Base-by-base conservation (phyloP, 2,329 filamentous ascomycete species). In the Calonectria fujianensis region DNA sequence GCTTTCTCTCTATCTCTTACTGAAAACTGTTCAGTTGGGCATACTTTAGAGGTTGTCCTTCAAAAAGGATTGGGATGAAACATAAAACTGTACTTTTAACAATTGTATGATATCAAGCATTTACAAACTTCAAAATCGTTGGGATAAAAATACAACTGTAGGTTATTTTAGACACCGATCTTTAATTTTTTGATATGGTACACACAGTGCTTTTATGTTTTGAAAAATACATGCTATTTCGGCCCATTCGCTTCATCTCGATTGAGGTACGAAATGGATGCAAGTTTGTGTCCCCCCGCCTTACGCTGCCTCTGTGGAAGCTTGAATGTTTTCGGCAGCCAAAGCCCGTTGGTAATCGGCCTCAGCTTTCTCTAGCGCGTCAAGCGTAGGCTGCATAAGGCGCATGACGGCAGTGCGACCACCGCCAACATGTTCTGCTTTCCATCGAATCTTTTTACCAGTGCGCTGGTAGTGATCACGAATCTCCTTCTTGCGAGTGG, bases 401-500 rank as follows among this genome's bases (percentile, higher is more conserved):
- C 93, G 91, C 78, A 93, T 89, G 4, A 98, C 95, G 3, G 93
- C 94, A 76, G 92, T 92, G 76, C 90, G 90, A 0, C 97, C 97
- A 6, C 96, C 96, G 13, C 91, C 91, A 20, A 97, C 89, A 72
- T 90, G 90, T 51, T 91, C 91, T 24, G 92, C 86, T 81, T 94
- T 94, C 83, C 94, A 92, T 74, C 91, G 91, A 32, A 93, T 88
- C 85, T 93, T 95, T 85, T 93, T 94, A 9, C 93, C 93, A 0
- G 95, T 97, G 75, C 90, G 90, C 80, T 94, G 89, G 79, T 93
- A 94, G 73, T 94, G 88, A 71, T 93, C 91, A 68, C 93, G 90
- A 20, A 95, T 93, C 80, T 96, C 92, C 77, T 91, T 89, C 85
- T 93, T 95, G 74, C 92, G 87, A 67, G 88, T 89, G 52, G 92